phyloP scores from a whole-genome alignment of 768 basidiomycete species.

The Brasilioporus rufonigricans region DNA sequence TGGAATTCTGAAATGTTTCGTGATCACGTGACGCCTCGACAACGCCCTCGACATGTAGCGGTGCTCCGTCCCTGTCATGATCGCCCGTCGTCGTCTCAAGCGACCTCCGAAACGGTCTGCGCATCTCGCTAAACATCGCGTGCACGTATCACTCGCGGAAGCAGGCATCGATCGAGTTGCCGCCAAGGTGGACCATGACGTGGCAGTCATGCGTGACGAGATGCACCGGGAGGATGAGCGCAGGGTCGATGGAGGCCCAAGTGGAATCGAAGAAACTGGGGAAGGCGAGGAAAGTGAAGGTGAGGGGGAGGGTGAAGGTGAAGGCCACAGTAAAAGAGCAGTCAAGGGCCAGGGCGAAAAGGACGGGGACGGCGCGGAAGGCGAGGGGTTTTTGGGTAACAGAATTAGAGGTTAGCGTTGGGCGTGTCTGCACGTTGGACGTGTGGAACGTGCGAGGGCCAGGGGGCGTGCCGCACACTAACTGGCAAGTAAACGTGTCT shows the following conservation, averaged over 20 bases:
- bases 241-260: conserved; percentile 13
- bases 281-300: conserved; percentile 29
- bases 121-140: conserved; percentile 77
- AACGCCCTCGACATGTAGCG: conserved; percentile 46
- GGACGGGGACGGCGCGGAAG: conserved; percentile 30
- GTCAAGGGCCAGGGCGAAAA: conserved; percentile 18
- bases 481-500: background rate
- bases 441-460: background rate
- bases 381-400: conserved; percentile 30
- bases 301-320: conserved; percentile 23
- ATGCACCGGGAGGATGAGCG: conserved; percentile 64
- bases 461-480: background rate
- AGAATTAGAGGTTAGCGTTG: conserved; percentile 19
- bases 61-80: conserved; percentile 96
- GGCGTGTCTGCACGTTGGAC: background rate
- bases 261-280: conserved; percentile 19
- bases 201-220: conserved; percentile 77
- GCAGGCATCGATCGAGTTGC: conserved; percentile 85
- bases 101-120: conserved; percentile 80
- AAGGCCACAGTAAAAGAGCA: conserved; percentile 1
- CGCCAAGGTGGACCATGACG: conserved; percentile 80
- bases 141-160: conserved; percentile 82
- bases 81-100: conserved; percentile 87
- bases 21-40: background rate
- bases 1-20: background rate